Evolutionary conservation across 371 early-diverging fungal genomes (phyloP).

Genomic region (Mucor circinelloides): DNA sequence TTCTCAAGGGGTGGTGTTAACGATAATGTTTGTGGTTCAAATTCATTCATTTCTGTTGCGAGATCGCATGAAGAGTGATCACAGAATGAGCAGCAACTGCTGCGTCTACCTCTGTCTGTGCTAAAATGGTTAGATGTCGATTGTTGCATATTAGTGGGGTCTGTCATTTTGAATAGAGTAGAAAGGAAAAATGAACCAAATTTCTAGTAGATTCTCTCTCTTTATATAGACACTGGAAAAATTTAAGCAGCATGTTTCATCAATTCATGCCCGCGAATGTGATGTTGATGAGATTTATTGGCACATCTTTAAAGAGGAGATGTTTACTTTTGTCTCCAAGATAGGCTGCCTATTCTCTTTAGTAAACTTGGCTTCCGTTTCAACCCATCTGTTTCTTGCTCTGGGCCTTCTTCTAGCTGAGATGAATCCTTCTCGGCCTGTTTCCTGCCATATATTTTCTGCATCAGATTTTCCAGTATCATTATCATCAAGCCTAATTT

Average conservation of each 20-base stretch:
- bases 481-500: slow-evolving; percentile 22
- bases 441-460: slow-evolving; percentile 6
- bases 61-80: not conserved
- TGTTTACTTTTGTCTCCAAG: slow-evolving; percentile 3
- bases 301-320: not conserved
- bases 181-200: not conserved
- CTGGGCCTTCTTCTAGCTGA: not conserved
- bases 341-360: slow-evolving; percentile 11
- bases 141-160: not conserved
- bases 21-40: not conserved
- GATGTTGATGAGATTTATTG: not conserved
- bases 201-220: not conserved
- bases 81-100: slow-evolving; percentile 18
- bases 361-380: slow-evolving; percentile 15
- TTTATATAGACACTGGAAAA: not conserved
- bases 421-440: not conserved
- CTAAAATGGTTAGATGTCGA: not conserved
- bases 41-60: not conserved
- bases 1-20: slow-evolving; percentile 17
- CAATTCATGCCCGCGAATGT: not conserved
- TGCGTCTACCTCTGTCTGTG: not conserved
- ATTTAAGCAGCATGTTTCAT: not conserved
- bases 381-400: not conserved
- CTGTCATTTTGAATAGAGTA: not conserved
- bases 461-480: slow-evolving; percentile 22